Evolutionary conservation across 1,284 basidiomycete species (phyloP).

Genomic region (Mrakiaceae sp.): DNA sequence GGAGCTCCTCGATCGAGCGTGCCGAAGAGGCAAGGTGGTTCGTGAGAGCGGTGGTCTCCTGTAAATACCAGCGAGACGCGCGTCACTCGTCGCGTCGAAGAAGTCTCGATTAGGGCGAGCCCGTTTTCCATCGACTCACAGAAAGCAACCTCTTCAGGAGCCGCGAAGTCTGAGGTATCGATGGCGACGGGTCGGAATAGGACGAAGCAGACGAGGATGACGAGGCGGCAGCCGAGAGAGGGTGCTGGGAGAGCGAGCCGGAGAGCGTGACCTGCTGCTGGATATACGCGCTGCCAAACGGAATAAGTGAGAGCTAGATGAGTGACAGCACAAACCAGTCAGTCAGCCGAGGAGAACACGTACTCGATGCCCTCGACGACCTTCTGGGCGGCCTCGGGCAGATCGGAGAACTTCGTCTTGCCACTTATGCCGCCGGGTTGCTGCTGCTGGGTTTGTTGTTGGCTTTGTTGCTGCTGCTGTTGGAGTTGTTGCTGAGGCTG

Average conservation of each 20-base stretch:
- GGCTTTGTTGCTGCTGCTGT: constrained; percentile 15
- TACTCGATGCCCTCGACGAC: constrained; percentile 26
- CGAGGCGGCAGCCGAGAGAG: constrained; percentile 6
- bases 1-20: background rate
- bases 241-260: constrained; percentile 10
- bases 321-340: background rate
- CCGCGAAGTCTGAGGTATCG: constrained; percentile 12
- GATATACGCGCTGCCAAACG: constrained; percentile 11
- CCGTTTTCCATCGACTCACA: background rate
- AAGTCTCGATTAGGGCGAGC: background rate
- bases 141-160: constrained; percentile 8
- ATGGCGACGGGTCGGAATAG: background rate
- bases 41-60: constrained; percentile 10
- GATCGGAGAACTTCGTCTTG: constrained; percentile 25
- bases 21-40: background rate
- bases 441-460: constrained; percentile 17
- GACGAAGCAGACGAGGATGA: background rate
- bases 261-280: constrained; percentile 8
- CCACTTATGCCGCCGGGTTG: constrained; percentile 15
- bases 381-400: constrained; percentile 24
- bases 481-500: constrained; percentile 12
- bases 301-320: background rate
- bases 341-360: constrained; percentile 3
- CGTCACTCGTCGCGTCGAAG: background rate
- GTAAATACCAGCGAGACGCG: background rate